Evolutionary conservation across 139 green algal species (phyloP).

Genomic region (Chlorella sp.): DNA sequence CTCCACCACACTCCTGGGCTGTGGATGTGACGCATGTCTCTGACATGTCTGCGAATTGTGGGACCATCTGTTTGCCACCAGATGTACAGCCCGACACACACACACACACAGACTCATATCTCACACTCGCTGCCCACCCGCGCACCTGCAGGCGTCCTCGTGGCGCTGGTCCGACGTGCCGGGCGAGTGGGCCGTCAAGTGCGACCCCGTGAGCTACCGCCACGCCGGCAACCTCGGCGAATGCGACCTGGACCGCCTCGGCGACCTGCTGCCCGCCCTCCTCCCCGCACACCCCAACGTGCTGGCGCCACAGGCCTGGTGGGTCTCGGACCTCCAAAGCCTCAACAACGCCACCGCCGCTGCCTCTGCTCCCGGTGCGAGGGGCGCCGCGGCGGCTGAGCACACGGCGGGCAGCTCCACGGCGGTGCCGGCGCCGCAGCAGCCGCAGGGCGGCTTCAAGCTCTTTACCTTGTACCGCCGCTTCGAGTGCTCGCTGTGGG

Average conservation of each 20-base stretch:
- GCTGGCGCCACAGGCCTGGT: neutral
- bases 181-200: conserved; percentile 8
- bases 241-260: conserved; percentile 4
- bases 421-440: neutral
- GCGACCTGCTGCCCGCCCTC: conserved; percentile 10
- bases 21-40: no score
- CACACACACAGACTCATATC: no score
- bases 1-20: no score
- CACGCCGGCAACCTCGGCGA: neutral
- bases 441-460: neutral
- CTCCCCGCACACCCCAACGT: conserved; percentile 7
- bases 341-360: neutral
- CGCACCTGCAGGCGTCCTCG: neutral
- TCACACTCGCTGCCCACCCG: neutral
- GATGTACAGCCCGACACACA: no score
- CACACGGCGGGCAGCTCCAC: neutral
- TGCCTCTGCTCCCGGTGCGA: neutral
- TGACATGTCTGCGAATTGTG: no score
- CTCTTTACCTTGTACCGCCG: conserved; percentile 10
- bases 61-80: no score
- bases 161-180: neutral
- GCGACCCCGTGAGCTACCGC: neutral
- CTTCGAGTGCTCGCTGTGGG: neutral
- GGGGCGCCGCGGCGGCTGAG: neutral
- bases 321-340: neutral